These are phyloP conservation scores for Cryphonectria naterciae DNA, from an alignment of 2,329 filamentous ascomycete species.

Conservation along the genomic window DNA sequence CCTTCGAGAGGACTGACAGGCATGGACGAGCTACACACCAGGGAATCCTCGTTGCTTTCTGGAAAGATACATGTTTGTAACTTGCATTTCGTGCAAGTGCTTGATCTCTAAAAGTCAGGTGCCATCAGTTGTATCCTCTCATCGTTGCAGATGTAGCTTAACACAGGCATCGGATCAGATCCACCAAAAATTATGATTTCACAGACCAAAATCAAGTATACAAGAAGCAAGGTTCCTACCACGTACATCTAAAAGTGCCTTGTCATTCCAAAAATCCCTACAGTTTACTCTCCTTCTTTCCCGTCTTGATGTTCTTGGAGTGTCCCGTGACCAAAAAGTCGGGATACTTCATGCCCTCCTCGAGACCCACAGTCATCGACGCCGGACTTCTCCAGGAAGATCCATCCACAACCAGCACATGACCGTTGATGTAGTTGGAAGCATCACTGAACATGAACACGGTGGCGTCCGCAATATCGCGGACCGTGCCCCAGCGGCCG, in stretches of 20 bases:
- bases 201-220: not conserved
- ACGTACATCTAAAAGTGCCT: not conserved
- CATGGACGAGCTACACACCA: not conserved
- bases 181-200: too few species aligned
- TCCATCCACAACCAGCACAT: constrained; percentile 75
- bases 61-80: not conserved
- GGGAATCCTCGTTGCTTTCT: not conserved
- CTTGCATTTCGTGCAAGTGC: not conserved
- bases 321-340: constrained; percentile 50
- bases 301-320: constrained; percentile 45
- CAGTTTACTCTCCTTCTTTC: constrained; percentile 40
- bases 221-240: not conserved
- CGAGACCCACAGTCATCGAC: constrained; percentile 50
- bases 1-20: not conserved
- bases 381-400: constrained; percentile 59
- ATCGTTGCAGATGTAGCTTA: not conserved
- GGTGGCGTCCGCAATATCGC: constrained; percentile 91
- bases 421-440: constrained; percentile 84
- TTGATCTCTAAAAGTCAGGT: not conserved
- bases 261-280: not conserved
- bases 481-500: constrained; percentile 77
- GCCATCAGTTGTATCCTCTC: too few species aligned
- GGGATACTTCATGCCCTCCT: constrained; percentile 55
- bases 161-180: not conserved
- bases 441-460: constrained; percentile 86